Base-by-base conservation (phyloP, 2,329 filamentous ascomycete genomes). In the Pseudopyricularia cyperi region DNA sequence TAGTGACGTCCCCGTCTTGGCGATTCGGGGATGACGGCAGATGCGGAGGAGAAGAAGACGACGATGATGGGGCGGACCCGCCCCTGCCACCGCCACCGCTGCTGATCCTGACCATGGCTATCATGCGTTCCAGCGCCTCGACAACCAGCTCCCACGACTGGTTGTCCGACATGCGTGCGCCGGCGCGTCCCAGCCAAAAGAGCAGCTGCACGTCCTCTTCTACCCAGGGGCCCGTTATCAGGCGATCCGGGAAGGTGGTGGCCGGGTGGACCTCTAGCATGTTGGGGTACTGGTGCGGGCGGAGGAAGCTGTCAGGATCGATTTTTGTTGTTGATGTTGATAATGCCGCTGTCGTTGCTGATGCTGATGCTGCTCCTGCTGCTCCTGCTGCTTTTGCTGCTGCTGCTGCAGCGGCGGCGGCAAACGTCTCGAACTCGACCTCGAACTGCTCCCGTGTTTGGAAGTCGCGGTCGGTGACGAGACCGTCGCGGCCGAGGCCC, bases 141-240 rank as follows among this genome's bases (percentile, higher is more conserved):
- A 50, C 15, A 3, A 50, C 48, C 6, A 50, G 22, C 55, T 66
- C 64, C 64, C 63, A 65, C 3, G 54, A 58, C 42, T 63, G 58
- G 14, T 52, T 34, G 1, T 30, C 30, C 12, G 53, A 47, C 24
- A 62, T 46, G 6, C 52, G 30, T 7, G 61, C 57, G 4, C 62
- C 60, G 32, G 57, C 59, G 14, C 55, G 54, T 9, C 58, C 52
- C 7, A 65, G 57, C 64, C 64, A 66, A 53, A 61, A 64, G 14
- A 62, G 52, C 11, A 57, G 47, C 28, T 55, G 58, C 9, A 56
- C 54, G 15, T 56, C 55, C 9, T 59, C 57, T 37, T 54, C 53
- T 22, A 55, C 50, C n/a, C 55, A 59, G 0, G 62, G 62, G 3
- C 59, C 60, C 6, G 46, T 51, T 3, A 66, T 53, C 9, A 66